Evolutionary conservation across 768 basidiomycete genomes (phyloP), one percentile per base, ranked within the genome.

Genomic region (Hericium rajendrae): DNA sequence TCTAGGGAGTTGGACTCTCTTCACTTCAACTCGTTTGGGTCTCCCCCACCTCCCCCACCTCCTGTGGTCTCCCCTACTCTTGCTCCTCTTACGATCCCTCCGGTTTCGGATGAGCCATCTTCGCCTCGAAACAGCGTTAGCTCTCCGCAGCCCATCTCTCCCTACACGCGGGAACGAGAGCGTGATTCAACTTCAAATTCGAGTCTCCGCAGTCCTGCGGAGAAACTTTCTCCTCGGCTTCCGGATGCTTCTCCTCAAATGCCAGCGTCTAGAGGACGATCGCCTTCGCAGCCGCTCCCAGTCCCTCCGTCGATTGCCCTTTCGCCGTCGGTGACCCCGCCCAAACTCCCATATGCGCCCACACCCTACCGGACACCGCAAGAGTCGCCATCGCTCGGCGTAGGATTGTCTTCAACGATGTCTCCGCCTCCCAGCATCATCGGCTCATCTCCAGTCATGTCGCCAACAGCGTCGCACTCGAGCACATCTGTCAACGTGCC

Each of bases 1-100:
- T 78, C 78, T 12, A 77, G 80, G 12, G 88, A 87, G 64, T 63
- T 88, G 51, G 83, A 86, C 56, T 74, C 80, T 18, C 69, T 88
- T 16, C 75, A 72, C 57, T 77, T 75, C 59, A 69, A 61, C 56
- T 66, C 74, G 57, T 77, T 74, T 58, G 69, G 61, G 55, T 66
- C 74, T 0, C 65, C 66, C 64, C 59, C 61, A 63, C 51, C 70
- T 55, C 64, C 73, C 2, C 61, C 64, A 63, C 58, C 60, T 58
- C 60, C 54, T 56, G 38, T 57, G 61, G 64, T 62, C 6, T 60
- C 72, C 63, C 51, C 70, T 26, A 54, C 66, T 51, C 48, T 77
- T 76, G 22, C 76, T 78, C 32, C 66, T 64, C 39, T 73, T 72
- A 22, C 73, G 74, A 0, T 79, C 73, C 60, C 68, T 32, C 58